phyloP scores from a whole-genome alignment of 1,284 basidiomycete genomes.

The Peniophora sp. region DNA sequence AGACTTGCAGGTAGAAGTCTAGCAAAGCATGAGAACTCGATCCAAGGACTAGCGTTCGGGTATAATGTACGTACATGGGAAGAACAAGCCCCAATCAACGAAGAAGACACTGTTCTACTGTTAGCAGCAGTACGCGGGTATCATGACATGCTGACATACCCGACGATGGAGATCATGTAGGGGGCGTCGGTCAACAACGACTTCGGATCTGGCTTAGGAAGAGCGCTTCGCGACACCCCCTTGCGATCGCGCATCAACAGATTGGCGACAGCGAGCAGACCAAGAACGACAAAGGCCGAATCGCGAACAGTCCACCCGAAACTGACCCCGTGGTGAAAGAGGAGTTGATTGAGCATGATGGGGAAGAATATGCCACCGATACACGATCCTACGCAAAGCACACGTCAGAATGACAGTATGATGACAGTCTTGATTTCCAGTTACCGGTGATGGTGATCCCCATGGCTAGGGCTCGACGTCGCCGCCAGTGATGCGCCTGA shows the following conservation, averaged over 20 bases:
- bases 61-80: conserved; percentile 13
- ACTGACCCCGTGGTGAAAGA: conserved; percentile 29
- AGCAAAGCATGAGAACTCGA: too few relatives aligned
- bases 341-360: conserved; percentile 39
- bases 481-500: conserved; percentile 37
- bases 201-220: neutral
- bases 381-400: conserved; percentile 9
- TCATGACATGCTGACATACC: conserved; percentile 8
- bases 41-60: too few relatives aligned
- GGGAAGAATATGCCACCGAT: conserved; percentile 30
- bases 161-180: conserved; percentile 6
- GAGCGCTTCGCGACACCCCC: neutral
- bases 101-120: conserved; percentile 9
- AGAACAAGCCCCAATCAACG: conserved; percentile 10
- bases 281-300: conserved; percentile 8
- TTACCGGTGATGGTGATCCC: conserved; percentile 33
- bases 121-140: neutral
- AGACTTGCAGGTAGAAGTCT: conserved; percentile 16
- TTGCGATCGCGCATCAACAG: conserved; percentile 6
- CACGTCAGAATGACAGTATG: neutral
- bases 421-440: neutral
- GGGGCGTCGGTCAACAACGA: neutral
- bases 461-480: conserved; percentile 36
- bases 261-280: conserved; percentile 7
- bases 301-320: conserved; percentile 33